Evolutionary conservation across 2,329 filamentous ascomycete genomes (phyloP).

Genomic region (Sclerotinia glacialis): DNA sequence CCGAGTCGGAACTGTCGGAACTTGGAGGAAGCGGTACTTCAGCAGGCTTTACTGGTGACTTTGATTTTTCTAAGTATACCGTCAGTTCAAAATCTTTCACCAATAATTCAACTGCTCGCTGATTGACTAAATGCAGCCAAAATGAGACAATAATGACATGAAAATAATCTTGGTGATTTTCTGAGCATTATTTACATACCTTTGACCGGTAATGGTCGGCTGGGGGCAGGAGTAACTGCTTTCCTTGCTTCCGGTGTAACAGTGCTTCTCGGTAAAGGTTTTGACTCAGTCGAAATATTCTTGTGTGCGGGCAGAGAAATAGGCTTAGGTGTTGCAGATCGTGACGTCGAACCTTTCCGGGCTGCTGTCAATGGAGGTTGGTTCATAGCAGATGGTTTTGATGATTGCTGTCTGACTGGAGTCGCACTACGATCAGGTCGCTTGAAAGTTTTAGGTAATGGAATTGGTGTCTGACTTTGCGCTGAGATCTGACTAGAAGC

Average conservation of each 20-base stretch:
- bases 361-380: conserved; percentile 15
- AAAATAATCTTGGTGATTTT: background rate
- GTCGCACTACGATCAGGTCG: conserved; percentile 15
- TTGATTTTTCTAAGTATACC: conserved; percentile 7
- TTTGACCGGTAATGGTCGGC: background rate
- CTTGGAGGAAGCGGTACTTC: conserved; percentile 7
- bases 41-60: conserved; percentile 7
- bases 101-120: background rate
- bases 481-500: conserved; percentile 7
- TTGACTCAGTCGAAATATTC: background rate
- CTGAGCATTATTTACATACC: conserved; percentile 5
- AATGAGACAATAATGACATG: background rate
- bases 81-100: background rate
- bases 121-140: background rate
- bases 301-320: background rate
- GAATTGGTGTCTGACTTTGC: conserved; percentile 15
- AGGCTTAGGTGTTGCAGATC: conserved; percentile 15
- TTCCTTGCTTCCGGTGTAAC: conserved; percentile 10
- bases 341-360: background rate
- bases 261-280: background rate
- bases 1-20: conserved; percentile 11
- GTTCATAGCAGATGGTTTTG: conserved; percentile 13
- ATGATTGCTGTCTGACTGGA: background rate
- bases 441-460: conserved; percentile 16
- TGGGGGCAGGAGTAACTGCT: background rate